Percentiles rank a stretch among this genome's conserved stretches.
phyloP scores from a whole-genome alignment of 805 yeast species.

The Saccharomycopsis sp. region DNA sequence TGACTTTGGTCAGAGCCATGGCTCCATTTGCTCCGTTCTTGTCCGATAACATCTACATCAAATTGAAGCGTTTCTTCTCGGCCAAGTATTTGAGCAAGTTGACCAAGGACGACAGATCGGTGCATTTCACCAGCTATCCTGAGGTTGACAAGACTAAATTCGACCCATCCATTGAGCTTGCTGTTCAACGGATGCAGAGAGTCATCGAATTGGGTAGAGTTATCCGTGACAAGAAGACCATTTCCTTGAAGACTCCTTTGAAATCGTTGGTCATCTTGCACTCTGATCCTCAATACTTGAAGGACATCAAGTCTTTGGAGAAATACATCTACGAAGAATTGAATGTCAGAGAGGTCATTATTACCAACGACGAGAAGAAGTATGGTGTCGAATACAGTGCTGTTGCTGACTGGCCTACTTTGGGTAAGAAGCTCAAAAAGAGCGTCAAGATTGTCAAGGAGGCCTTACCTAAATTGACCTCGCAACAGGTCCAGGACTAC shows the following conservation, averaged over 20 bases:
- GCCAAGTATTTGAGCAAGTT: constrained; percentile 46
- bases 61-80: constrained; percentile 57
- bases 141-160: constrained; percentile 69
- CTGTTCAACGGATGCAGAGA: constrained; percentile 93
- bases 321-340: constrained; percentile 83
- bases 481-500: constrained; percentile 76
- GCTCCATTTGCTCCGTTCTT: constrained; percentile 98
- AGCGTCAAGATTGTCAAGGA: constrained; percentile 93
- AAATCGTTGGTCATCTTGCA: constrained; percentile 82
- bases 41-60: constrained; percentile 82
- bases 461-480: constrained; percentile 76
- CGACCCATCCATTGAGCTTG: constrained; percentile 76
- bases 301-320: constrained; percentile 72
- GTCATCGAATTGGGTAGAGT: constrained; percentile 95
- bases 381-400: constrained; percentile 91
- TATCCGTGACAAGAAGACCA: constrained; percentile 91
- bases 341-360: constrained; percentile 76
- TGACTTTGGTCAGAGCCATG: constrained; percentile 89
- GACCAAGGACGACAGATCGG: constrained; percentile 65
- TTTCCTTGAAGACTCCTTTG: constrained; percentile 92
- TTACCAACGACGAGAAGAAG: constrained; percentile 84
- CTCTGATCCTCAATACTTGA: constrained; percentile 64
- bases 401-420: constrained; percentile 98
- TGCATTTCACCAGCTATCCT: constrained; percentile 93
- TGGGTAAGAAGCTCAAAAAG: constrained; percentile 94